Conservation (phyloP, 2,329 filamentous ascomycete species). For the Aspergillus sp. region DNA sequence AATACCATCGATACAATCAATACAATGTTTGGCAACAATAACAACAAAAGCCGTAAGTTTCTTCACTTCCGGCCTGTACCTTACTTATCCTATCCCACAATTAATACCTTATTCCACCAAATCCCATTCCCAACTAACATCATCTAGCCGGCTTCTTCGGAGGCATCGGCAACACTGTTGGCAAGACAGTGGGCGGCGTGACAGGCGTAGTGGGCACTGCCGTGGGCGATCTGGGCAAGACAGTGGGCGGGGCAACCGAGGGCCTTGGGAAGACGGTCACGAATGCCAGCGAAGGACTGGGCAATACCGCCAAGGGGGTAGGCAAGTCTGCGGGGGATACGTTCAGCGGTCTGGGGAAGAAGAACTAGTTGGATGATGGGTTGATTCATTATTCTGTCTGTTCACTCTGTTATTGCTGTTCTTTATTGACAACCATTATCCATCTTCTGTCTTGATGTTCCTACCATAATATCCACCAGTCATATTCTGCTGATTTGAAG, state of each 20-base stretch:
- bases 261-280: constrained; percentile 22
- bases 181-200: constrained; percentile 27
- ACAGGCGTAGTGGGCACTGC: constrained; percentile 24
- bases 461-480: too few relatives aligned
- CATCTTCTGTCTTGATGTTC: too few relatives aligned
- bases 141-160: constrained; percentile 19
- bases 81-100: neutral
- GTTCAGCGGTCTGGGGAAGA: constrained; percentile 3
- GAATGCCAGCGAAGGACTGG: constrained; percentile 23
- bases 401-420: too few relatives aligned
- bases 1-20: too few relatives aligned
- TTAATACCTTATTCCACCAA: neutral
- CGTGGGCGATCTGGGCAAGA: constrained; percentile 26
- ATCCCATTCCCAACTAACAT: neutral
- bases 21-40: too few relatives aligned
- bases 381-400: too few relatives aligned
- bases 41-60: neutral
- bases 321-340: constrained; percentile 10
- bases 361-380: neutral
- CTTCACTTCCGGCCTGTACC: neutral
- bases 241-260: constrained; percentile 30
- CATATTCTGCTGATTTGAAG: too few relatives aligned
- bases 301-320: constrained; percentile 23
- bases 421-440: too few relatives aligned
- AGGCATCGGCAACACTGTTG: constrained; percentile 21